A percentile compares a stretch with the other conserved stretches of the same genome.
These are phyloP conservation scores for Pulveroboletus ravenelii DNA, from an alignment of 768 basidiomycete genomes.

Conservation along the genomic window DNA sequence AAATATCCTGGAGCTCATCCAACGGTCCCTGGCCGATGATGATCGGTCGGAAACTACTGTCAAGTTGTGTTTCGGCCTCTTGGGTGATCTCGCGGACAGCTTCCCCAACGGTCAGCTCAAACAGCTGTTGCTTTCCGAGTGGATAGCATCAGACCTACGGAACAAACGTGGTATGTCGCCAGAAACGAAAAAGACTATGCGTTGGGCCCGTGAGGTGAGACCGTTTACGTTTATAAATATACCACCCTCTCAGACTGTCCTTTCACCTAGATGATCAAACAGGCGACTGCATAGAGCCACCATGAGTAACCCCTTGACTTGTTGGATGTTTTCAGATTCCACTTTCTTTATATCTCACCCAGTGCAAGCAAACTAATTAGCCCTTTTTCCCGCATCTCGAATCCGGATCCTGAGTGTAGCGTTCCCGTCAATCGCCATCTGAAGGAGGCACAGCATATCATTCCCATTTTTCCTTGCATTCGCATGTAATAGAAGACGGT, in stretches of 20 bases:
- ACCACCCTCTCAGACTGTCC: background rate
- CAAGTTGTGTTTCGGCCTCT: constrained; percentile 73
- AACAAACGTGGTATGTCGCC: constrained; percentile 66
- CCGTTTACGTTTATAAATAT: background rate
- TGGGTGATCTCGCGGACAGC: constrained; percentile 90
- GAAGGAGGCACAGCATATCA: constrained; percentile 62
- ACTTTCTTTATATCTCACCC: constrained; percentile 28
- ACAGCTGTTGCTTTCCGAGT: constrained; percentile 69
- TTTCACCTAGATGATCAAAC: constrained; percentile 64
- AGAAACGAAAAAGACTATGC: constrained; percentile 84
- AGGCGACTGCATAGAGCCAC: constrained; percentile 62
- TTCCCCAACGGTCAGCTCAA: constrained; percentile 82
- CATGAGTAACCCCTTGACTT: constrained; percentile 11
- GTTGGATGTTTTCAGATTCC: constrained; percentile 29
- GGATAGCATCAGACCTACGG: constrained; percentile 73
- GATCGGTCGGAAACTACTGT: constrained; percentile 77
- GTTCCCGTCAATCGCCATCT: constrained; percentile 48
- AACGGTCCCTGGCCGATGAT: constrained; percentile 72
- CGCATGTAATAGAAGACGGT: constrained; percentile 56
- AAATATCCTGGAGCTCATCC: constrained; percentile 75
- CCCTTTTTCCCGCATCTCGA: constrained; percentile 11
- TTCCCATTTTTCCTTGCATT: constrained; percentile 38
- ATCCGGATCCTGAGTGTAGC: constrained; percentile 15
- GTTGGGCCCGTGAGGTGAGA: constrained; percentile 90
- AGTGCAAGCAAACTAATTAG: constrained; percentile 50